Conservation (phyloP, 257 asterid genomes). For the Gentiana macrophylla region DNA sequence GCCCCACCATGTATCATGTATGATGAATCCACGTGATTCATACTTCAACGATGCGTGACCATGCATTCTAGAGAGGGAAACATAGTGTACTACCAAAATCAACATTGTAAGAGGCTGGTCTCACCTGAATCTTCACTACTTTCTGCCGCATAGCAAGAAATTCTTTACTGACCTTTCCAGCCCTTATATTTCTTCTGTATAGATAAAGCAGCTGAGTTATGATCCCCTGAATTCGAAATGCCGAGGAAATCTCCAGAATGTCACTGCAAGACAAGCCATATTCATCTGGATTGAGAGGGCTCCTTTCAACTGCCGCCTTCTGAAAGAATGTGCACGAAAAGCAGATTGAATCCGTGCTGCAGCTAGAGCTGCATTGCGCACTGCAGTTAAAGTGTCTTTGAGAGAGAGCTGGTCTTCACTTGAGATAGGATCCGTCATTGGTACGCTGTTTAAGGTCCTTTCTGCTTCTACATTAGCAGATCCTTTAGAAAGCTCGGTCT, state of each 20-base stretch:
- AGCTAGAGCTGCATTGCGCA: slow-evolving; percentile 77
- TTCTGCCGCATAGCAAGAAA: slow-evolving; percentile 78
- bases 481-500: slow-evolving; percentile 71
- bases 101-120: slow-evolving; percentile 3
- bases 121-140: slow-evolving; percentile 94
- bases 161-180: slow-evolving; percentile 82
- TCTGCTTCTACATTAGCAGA: slow-evolving; percentile 83
- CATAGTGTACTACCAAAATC: too few relatives aligned
- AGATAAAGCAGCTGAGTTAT: slow-evolving; percentile 69
- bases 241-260: slow-evolving; percentile 45
- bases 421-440: slow-evolving; percentile 23
- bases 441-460: slow-evolving; percentile 40
- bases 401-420: slow-evolving; percentile 63
- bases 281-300: slow-evolving; percentile 31
- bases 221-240: slow-evolving; percentile 42
- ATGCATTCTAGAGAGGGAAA: background rate
- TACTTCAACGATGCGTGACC: too few relatives aligned
- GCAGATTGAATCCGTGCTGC: slow-evolving; percentile 98
- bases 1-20: too few relatives aligned
- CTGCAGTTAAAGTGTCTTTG: slow-evolving; percentile 67
- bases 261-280: slow-evolving; percentile 32
- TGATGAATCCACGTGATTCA: too few relatives aligned
- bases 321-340: slow-evolving; percentile 91
- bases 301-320: slow-evolving; percentile 57
- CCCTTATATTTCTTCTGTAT: slow-evolving; percentile 91